A percentile compares a stretch with the other conserved stretches of the same genome.
These are phyloP conservation scores for Lasiosphaeria miniovina DNA, from an alignment of 495 filamentous ascomycete genomes.

Conservation along the genomic window DNA sequence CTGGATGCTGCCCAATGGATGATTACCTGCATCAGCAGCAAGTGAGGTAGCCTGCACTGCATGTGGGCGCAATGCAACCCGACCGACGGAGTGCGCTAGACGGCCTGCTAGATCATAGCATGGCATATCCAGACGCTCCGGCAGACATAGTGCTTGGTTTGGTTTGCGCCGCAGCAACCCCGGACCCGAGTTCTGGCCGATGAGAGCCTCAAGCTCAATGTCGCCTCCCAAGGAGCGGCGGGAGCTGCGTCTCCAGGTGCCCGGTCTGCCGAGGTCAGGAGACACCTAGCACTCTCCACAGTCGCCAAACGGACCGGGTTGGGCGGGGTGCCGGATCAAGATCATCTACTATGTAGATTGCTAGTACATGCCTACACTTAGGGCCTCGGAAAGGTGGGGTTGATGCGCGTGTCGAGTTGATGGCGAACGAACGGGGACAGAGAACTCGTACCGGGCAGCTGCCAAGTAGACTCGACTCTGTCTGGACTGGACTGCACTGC, in stretches of 20 bases:
- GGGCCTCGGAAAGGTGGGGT: conserved; percentile 14
- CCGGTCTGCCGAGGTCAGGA: too few relatives aligned
- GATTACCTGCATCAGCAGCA: conserved; percentile 15
- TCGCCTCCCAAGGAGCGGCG: too few relatives aligned
- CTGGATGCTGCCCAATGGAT: conserved; percentile 8
- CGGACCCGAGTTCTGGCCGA: not conserved
- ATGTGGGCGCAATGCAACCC: conserved; percentile 20
- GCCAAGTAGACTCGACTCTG: not conserved
- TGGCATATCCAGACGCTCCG: not conserved
- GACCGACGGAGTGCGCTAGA: conserved; percentile 2
- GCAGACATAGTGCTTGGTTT: not conserved
- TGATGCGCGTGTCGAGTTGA: conserved; percentile 2
- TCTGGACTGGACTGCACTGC: not conserved
- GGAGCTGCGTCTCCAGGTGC: too few relatives aligned
- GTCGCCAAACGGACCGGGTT: too few relatives aligned
- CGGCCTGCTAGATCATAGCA: not conserved
- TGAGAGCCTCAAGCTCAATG: not conserved
- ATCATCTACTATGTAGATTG: not conserved
- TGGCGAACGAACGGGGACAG: conserved; percentile 4
- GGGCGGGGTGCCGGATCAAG: not conserved
- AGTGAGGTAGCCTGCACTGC: conserved; percentile 3
- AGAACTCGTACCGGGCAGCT: conserved; percentile 5
- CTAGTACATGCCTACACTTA: not conserved
- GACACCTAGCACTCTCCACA: too few relatives aligned
- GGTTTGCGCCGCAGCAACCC: not conserved